Evolutionary conservation across 2,329 filamentous ascomycete genomes (phyloP).

Genomic region (Ophiostoma australiae): DNA sequence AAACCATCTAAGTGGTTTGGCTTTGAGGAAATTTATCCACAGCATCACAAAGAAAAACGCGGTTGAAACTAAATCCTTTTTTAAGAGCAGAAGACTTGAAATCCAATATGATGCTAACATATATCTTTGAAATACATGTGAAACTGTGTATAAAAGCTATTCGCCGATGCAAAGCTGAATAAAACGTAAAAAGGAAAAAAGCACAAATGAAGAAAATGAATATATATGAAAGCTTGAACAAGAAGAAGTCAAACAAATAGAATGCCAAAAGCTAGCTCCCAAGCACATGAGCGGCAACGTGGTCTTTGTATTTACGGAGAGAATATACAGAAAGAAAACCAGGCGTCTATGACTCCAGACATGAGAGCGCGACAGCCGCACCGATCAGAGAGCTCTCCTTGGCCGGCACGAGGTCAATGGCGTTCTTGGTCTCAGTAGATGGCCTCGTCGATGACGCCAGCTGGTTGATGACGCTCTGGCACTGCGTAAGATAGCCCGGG

Average conservation of each 20-base stretch:
- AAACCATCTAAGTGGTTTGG: too few relatives aligned
- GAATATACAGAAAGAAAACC: not conserved
- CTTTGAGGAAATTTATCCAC: too few relatives aligned
- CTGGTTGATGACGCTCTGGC: slow-evolving; percentile 59
- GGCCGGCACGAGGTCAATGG: slow-evolving; percentile 61
- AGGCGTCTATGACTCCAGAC: slow-evolving; percentile 29
- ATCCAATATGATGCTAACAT: too few relatives aligned
- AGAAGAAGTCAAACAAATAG: not conserved
- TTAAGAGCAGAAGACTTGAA: too few relatives aligned
- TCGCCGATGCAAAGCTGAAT: too few relatives aligned
- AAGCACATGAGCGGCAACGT: not conserved
- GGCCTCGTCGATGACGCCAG: slow-evolving; percentile 37
- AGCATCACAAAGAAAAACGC: too few relatives aligned
- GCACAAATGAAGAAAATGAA: too few relatives aligned
- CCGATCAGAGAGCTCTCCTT: slow-evolving; percentile 71
- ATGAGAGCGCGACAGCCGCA: slow-evolving; percentile 65
- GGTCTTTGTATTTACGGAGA: not conserved
- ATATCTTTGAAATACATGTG: too few relatives aligned
- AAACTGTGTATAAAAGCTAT: too few relatives aligned
- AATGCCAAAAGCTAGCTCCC: not conserved
- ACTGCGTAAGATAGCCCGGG: slow-evolving; percentile 58
- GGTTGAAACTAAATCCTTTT: too few relatives aligned
- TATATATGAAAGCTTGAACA: not conserved
- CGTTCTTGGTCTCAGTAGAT: slow-evolving; percentile 25
- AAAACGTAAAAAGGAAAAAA: too few relatives aligned